These are phyloP conservation scores for Bipolaris victoriae DNA, from an alignment of 2,329 filamentous ascomycete genomes.

Conservation along the genomic window DNA sequence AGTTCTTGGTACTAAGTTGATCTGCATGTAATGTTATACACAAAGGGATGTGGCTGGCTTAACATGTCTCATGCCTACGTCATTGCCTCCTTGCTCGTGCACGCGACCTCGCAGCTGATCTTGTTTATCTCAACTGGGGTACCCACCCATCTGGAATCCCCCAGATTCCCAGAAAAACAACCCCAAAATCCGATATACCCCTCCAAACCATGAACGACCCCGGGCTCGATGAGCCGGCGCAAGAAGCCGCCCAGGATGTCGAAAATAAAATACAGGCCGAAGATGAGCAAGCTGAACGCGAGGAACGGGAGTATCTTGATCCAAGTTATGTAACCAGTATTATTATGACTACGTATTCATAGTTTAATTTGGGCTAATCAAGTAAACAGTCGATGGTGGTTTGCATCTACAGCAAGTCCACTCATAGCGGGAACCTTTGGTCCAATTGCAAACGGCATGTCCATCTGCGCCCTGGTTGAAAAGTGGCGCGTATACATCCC, in stretches of 20 bases:
- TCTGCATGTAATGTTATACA: too few relatives aligned
- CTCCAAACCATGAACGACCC: constrained; percentile 53
- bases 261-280: constrained; percentile 46
- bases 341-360: neutral
- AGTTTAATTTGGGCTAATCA: constrained; percentile 12
- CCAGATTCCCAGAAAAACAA: neutral
- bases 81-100: constrained; percentile 10
- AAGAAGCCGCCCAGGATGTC: constrained; percentile 54
- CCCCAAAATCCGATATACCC: neutral
- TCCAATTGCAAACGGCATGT: constrained; percentile 62
- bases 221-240: constrained; percentile 58
- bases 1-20: too few relatives aligned
- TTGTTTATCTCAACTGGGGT: constrained; percentile 9
- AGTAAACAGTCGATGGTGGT: constrained; percentile 61
- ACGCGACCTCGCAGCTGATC: constrained; percentile 11
- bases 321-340: constrained; percentile 45
- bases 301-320: constrained; percentile 53
- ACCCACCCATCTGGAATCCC: neutral
- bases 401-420: constrained; percentile 64
- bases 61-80: constrained; percentile 7
- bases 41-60: neutral
- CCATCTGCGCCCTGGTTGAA: constrained; percentile 61
- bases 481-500: constrained; percentile 62
- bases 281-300: constrained; percentile 46
- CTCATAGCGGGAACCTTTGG: constrained; percentile 62